Percentiles rank a stretch among this genome's conserved stretches.
Conservation (phyloP, 2,329 filamentous ascomycete species). For the Talaromyces funiculosus region DNA sequence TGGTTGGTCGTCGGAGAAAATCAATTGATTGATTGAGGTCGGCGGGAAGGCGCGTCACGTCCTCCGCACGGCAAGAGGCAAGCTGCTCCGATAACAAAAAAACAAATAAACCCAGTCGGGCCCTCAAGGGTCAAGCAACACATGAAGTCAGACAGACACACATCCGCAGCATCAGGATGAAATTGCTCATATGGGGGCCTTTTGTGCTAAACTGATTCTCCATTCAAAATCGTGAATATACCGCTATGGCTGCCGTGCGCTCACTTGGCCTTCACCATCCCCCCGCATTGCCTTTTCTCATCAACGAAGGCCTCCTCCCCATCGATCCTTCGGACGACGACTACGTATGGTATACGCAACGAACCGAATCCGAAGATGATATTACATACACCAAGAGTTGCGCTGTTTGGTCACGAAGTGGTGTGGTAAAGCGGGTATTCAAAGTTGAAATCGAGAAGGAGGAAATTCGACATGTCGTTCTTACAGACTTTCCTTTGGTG, state of each 20-base stretch:
- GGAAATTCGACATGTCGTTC: slow-evolving; percentile 73
- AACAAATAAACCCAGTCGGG: slow-evolving; percentile 8
- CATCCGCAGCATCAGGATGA: not conserved
- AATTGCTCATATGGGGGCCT: slow-evolving; percentile 5
- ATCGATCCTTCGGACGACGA: slow-evolving; percentile 55
- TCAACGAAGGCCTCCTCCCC: slow-evolving; percentile 72
- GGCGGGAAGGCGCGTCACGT: slow-evolving; percentile 15
- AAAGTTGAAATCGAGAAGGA: slow-evolving; percentile 84
- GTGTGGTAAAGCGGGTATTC: slow-evolving; percentile 77
- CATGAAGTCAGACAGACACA: not conserved
- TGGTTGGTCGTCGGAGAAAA: slow-evolving; percentile 8
- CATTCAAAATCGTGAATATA: not conserved
- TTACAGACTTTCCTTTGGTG: slow-evolving; percentile 70
- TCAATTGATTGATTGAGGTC: not conserved
- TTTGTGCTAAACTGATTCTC: not conserved
- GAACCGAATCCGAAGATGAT: slow-evolving; percentile 59
- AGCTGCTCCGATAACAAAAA: not conserved
- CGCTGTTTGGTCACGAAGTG: slow-evolving; percentile 85
- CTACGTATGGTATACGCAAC: slow-evolving; percentile 68
- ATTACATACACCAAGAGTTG: slow-evolving; percentile 67
- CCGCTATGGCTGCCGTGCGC: slow-evolving; percentile 77
- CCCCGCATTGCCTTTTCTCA: slow-evolving; percentile 72
- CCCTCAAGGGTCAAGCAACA: not conserved
- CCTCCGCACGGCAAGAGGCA: slow-evolving; percentile 9
- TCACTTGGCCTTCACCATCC: slow-evolving; percentile 90